Base-by-base conservation (phyloP, 108 stramenopile species). In the Epipyxis sp. region DNA sequence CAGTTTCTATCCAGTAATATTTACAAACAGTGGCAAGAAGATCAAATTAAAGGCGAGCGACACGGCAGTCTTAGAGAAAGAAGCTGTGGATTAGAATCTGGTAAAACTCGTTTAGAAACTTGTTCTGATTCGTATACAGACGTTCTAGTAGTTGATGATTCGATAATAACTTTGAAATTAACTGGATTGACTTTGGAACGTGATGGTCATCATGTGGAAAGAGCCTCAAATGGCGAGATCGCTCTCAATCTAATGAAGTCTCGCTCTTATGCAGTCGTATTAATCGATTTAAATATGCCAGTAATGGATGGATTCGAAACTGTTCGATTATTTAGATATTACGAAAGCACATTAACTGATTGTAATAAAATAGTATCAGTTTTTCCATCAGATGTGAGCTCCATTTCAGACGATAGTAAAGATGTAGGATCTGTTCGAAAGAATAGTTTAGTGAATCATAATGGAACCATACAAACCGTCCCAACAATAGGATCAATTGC, bases 261-360 rank as follows among this genome's bases (percentile, higher is more conserved):
- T 45, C 69, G 68, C 1, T 42, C 76, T 6, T 93, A 88, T 76
- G 90, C 91, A 77, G 30, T 93, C 10, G 87, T 86, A 1, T 42
- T 93, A 16, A 86, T 86, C 44, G 91, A 93, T 72, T 91, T 91
- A 79, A 74, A 91, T 42, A 93, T 93, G 92, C 92, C 92, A 25
- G 81, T 91, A 25, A 88, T 91, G 86, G 91, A 93, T 77, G 92
- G 92, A 10, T 50, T 93, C 1, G 90, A 91, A 59, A 87, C 71
- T 74, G 50, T 57, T 27, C 71, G 71, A 30, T 42, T 46, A 16
- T 54, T 74, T 32, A 37, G 71, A 27, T 37, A 74, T 16, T 42
- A 35, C 25, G 71, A 74, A 42, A 43, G 41, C 20, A 6, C n/a
- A 43, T 32, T 27, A 6, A 6, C 71, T 27, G 46, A 74, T 42